Base-by-base conservation (phyloP, 305 asterid species). In the Solanum hybrid region DNA sequence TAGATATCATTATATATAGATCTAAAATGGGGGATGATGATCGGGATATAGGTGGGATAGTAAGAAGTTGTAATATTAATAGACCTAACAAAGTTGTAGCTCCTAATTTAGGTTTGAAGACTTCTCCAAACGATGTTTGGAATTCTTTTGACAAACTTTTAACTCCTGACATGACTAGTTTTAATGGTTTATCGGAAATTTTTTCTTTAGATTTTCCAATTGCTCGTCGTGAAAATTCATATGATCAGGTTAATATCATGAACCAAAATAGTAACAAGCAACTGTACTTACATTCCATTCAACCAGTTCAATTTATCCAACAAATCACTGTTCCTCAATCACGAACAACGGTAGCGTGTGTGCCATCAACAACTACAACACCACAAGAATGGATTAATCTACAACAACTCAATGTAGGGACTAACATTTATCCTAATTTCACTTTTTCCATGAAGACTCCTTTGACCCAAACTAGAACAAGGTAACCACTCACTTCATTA, bases 401-500 rank as follows among this genome's bases (percentile, higher is more conserved):
- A 73, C 89, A 13, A 71, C 94, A 89, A 17, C 34, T 34, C 22
- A 5, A 26, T 29, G 86, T 81, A 69, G 60, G 32, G 35, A 22
- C n/a, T 10, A 7, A 87, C 66, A 69, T 85, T 76, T 87, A 91
- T 87, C 86, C 93, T 81, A 90, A 93, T 87, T 86, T 79, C 8
- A 80, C 89, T 81, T 71, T 91, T n/a, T 93, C 92, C 0, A 89
- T 90, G 29, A 26, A 91, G 9, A 91, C 66, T 86, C 90, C 94
- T 38, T 95, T 95, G 2, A 85, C 66, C 78, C 86, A 94, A 66
- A 93, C 90, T 16, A 92, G 93, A 17, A 93, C 92, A 92, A 93
- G 97, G 97, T 95, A 84, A 24, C 27, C 5, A 4, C 27, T 17
- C 20, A 11, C 76, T 35, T 5, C 1, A 9, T 20, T 64, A 64